Conservation (phyloP, 805 yeast genomes). For the Komagataella ulmi region DNA sequence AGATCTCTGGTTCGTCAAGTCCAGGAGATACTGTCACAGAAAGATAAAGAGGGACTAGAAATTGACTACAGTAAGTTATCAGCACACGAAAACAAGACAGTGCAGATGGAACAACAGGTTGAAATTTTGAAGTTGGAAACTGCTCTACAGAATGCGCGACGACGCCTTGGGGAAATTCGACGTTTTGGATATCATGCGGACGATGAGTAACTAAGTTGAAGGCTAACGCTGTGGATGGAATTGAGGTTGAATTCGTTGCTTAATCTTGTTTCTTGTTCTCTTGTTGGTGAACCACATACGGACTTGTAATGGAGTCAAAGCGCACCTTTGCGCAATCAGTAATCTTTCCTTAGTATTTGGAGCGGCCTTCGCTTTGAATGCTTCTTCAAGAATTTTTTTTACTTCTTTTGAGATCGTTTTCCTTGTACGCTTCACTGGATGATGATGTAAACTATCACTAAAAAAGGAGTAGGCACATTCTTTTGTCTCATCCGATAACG, state of each 20-base stretch:
- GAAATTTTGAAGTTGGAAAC: constrained; percentile 77
- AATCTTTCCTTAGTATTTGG: constrained; percentile 14
- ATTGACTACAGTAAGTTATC: constrained; percentile 58
- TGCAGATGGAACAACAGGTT: constrained; percentile 89
- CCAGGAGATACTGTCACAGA: constrained; percentile 32
- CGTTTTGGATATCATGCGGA: constrained; percentile 45
- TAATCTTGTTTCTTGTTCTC: constrained; percentile 7
- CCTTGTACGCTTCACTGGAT: background rate
- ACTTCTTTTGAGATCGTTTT: background rate
- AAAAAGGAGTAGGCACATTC: background rate
- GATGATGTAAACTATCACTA: background rate
- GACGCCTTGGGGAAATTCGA: constrained; percentile 74
- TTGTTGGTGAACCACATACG: constrained; percentile 16
- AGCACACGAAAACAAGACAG: constrained; percentile 70
- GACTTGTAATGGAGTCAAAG: constrained; percentile 12
- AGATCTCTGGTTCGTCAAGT: constrained; percentile 59
- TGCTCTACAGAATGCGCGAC: constrained; percentile 56
- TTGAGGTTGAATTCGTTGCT: background rate
- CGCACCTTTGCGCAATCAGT: constrained; percentile 11
- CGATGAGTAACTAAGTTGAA: no score
- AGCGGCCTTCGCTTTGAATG: background rate
- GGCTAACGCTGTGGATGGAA: no score
- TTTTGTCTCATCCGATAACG: background rate
- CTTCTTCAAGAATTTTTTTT: background rate
- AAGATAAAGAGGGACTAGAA: constrained; percentile 19